Base-by-base conservation (phyloP, 2,329 filamentous ascomycete genomes). In the Penicillium sp. region DNA sequence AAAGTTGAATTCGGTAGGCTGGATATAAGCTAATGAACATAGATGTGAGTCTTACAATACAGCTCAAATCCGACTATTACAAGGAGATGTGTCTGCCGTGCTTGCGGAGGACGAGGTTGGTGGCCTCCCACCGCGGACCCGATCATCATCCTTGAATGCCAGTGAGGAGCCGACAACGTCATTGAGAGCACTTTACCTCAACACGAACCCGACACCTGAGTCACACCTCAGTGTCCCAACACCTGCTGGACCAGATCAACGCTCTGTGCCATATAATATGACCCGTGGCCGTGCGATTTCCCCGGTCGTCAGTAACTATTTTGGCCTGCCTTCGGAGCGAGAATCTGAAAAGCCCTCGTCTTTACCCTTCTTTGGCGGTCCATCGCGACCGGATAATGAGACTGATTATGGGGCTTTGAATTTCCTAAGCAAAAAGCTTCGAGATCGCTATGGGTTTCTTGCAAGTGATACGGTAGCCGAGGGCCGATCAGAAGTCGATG, bases 361-460 rank as follows among this genome's bases (percentile, higher is more conserved):
- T 22, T 60, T 64, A 12, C 69, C 69, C 29, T 67, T 68, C 47
- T 70, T 67, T 55, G 63, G 67, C 12, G 55, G 53, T 45, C 53
- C 56, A 46, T 31, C 61, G 41, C 56, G 59, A 45, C 59, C 55
- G 50, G 60, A 61, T 18, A 43, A 59, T 46, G 58, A 67, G n/a
- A 73, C 75, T 8, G 81, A 83, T 15, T 81, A 81, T 0, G 80
- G 82, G 18, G 84, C 63, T 18, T 85, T 53, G 81, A 87, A 54
- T 65, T 87, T 27, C 80, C 81, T 27, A 82, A 79, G 79, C 44
- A 74, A 77, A 12, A 79, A 77, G 67, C 74, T 79, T 22, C 68
- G 69, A 43, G 70, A 71, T 49, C 68, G 66, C 51, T 74, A 74
- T 61, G 63, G 70, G 6, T 68, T 75, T 29, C 68, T 75, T 47